These are phyloP conservation scores for Umbelopsis isabellina DNA, from an alignment of 192 early-diverging fungal species.

Conservation along the genomic window DNA sequence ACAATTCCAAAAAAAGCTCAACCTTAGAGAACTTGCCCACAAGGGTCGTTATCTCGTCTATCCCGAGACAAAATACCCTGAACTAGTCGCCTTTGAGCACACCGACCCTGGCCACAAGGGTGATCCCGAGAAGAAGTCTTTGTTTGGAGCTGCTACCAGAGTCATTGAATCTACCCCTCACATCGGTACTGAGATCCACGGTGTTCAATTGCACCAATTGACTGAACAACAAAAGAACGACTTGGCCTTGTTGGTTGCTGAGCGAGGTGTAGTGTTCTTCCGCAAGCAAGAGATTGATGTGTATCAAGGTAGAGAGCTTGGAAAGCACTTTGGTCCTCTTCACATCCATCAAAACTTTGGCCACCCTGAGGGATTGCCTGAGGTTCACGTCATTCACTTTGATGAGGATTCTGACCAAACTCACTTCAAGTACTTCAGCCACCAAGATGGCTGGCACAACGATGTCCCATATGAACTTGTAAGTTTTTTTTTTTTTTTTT, in stretches of 20 bases:
- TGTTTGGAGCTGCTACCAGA: conserved; percentile 27
- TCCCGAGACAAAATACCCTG: conserved; percentile 23
- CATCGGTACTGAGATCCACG: conserved; percentile 43
- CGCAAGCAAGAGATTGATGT: conserved; percentile 38
- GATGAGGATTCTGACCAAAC: conserved; percentile 14
- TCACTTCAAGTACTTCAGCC: neutral
- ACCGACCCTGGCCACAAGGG: conserved; percentile 33
- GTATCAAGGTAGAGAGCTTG: conserved; percentile 32
- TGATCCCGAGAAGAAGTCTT: conserved; percentile 34
- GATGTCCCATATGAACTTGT: conserved; percentile 38
- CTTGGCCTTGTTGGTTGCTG: conserved; percentile 38
- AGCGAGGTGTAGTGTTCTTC: conserved; percentile 45
- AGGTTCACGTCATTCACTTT: conserved; percentile 36
- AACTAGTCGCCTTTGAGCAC: conserved; percentile 28
- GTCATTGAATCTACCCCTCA: conserved; percentile 34
- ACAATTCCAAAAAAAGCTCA: conserved; percentile 27
- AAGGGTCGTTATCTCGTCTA: conserved; percentile 31
- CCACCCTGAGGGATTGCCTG: conserved; percentile 25
- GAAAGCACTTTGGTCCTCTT: conserved; percentile 33
- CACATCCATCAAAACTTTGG: conserved; percentile 33
- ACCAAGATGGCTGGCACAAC: conserved; percentile 31
- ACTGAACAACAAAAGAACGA: conserved; percentile 40
- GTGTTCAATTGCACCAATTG: conserved; percentile 36
- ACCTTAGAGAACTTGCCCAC: conserved; percentile 21
- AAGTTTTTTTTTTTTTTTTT: neutral